Percentiles rank a stretch among this genome's conserved stretches.
Evolutionary conservation across 202 grass and related monocot genomes (phyloP).

Genomic region (Dendrocalamus latiflorus): DNA sequence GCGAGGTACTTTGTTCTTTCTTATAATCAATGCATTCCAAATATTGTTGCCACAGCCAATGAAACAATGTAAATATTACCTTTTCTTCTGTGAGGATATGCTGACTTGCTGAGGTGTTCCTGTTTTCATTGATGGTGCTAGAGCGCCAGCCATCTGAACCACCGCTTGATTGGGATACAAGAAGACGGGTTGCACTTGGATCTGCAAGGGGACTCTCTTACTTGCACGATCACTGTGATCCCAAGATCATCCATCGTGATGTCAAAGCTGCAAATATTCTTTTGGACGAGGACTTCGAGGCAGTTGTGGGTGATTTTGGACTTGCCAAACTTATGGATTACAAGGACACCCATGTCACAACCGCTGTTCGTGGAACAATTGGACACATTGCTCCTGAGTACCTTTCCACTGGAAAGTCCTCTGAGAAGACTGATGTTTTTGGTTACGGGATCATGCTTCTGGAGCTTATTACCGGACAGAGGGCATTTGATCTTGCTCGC

Average conservation of each 20-base stretch:
- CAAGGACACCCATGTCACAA: conserved; percentile 88
- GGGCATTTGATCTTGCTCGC: conserved; percentile 74
- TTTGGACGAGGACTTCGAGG: conserved; percentile 83
- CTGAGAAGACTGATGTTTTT: conserved; percentile 92
- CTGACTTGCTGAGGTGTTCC: not conserved
- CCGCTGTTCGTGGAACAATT: conserved; percentile 70
- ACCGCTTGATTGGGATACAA: conserved; percentile 63
- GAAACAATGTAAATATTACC: not conserved
- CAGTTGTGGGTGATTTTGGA: conserved; percentile 82
- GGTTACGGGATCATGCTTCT: conserved; percentile 91
- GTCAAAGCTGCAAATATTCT: conserved; percentile 90
- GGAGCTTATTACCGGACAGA: conserved; percentile 85
- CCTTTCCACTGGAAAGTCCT: conserved; percentile 65
- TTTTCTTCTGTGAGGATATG: conserved; percentile 14
- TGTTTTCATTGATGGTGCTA: conserved; percentile 32
- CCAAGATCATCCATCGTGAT: conserved; percentile 89
- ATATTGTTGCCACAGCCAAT: not conserved
- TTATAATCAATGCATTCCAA: not conserved
- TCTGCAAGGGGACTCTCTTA: conserved; percentile 83
- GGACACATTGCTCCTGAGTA: conserved; percentile 89
- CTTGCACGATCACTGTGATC: conserved; percentile 87
- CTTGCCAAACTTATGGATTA: conserved; percentile 80
- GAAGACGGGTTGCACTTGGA: conserved; percentile 68
- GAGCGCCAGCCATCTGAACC: conserved; percentile 55
- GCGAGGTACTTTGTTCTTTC: conserved; percentile 52